Evolutionary conservation across 2,329 filamentous ascomycete species (phyloP).

Genomic region (Pseudophaeomoniella oleicola): DNA sequence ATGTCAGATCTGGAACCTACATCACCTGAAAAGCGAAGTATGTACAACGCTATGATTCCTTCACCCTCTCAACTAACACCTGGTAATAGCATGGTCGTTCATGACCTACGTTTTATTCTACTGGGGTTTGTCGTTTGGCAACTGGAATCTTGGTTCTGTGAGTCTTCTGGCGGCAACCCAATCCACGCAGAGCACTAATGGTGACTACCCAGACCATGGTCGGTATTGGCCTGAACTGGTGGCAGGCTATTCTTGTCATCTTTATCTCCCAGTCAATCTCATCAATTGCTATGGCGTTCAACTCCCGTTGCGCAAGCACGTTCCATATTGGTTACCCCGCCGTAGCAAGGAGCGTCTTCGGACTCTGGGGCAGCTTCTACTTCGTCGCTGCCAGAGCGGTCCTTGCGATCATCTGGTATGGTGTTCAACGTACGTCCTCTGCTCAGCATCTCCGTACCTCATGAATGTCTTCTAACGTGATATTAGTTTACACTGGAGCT

Average conservation of each 20-base stretch:
- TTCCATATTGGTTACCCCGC: slow-evolving; percentile 30
- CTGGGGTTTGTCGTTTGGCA: slow-evolving; percentile 24
- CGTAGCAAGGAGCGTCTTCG: slow-evolving; percentile 23
- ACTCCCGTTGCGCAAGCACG: slow-evolving; percentile 25
- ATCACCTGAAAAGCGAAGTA: slow-evolving; percentile 18
- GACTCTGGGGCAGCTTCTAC: slow-evolving; percentile 29
- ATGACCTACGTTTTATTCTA: slow-evolving; percentile 27
- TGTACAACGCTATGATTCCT: not conserved
- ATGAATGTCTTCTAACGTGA: not conserved
- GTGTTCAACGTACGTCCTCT: slow-evolving; percentile 12
- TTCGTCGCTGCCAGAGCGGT: slow-evolving; percentile 25
- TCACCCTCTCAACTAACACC: not conserved
- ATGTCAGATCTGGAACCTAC: slow-evolving; percentile 15
- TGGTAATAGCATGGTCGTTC: slow-evolving; percentile 20
- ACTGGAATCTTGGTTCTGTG: slow-evolving; percentile 27
- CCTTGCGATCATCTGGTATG: slow-evolving; percentile 26
- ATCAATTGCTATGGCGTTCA: slow-evolving; percentile 29
- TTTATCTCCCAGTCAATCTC: slow-evolving; percentile 28
- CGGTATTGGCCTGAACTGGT: slow-evolving; percentile 30
- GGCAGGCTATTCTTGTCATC: slow-evolving; percentile 29
- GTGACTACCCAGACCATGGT: slow-evolving; percentile 15
- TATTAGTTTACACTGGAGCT: slow-evolving; percentile 8
- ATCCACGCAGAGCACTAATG: no score
- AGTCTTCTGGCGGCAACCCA: no score
- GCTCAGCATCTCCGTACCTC: no score